Base-by-base conservation (phyloP, 2,329 filamentous ascomycete genomes). In the Epichloe baconii region DNA sequence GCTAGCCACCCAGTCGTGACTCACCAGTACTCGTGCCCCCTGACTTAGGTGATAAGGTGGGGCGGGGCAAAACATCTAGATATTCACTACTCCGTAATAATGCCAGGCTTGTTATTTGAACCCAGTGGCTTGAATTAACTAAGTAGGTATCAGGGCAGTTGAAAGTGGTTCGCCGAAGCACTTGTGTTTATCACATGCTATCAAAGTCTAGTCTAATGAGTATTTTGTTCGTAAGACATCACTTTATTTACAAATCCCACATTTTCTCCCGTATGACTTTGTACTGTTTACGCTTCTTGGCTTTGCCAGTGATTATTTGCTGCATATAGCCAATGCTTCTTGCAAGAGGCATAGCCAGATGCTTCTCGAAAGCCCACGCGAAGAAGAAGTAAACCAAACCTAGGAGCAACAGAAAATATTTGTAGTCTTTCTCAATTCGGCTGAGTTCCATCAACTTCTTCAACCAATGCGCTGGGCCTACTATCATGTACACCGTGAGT, bases 251-350 rank as follows among this genome's bases (percentile, higher is more conserved):
- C 21, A 55, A 58, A 15, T 57, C 53, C 40, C 60, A 57, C 44
- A 64, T 63, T 23, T 79, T 72, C 62, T 93, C 85, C 47, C 76
- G 64, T 34, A 96, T 83, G 19, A 88, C 59, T 70, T 97, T 97
- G 64, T 96, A 96, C 69, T 83, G 74, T 68, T 95, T 95, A 56
- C 89, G 78, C 68, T 85, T 81, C 72, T 96, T 96, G 43, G 72
- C 69, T 62, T 73, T 75, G 47, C 77, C 66, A 58, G 78, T 68
- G 64, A 88, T 50, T n/a, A 65, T 68, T 48, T 76, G 68, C 62
- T 82, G 85, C 15, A 76, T 57, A 34, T 69, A 70, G 1, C 87
- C 88, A 51, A 95, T 70, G 45, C 73, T 67, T 54, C 79, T 81
- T 17, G 88, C 85, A 51, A 95, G 57, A 21, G 69, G 68, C 37